phyloP scores from a whole-genome alignment of 441 rosid species.

The Populus hybrid region DNA sequence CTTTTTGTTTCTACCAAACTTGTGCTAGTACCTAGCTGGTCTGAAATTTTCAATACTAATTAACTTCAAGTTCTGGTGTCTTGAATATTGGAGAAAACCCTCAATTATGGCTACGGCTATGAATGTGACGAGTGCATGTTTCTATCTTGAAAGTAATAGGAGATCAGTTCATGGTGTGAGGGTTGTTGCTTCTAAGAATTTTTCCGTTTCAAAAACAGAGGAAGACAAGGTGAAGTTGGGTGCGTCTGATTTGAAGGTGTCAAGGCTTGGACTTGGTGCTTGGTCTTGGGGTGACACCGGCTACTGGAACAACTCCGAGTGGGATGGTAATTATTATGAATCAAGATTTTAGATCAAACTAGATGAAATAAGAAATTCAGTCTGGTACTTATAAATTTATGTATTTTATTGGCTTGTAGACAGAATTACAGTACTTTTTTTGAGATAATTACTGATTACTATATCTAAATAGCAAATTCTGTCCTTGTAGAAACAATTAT shows the following conservation, averaged over 20 bases:
- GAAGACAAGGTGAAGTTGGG: conserved; percentile 69
- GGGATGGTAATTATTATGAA: conserved; percentile 60
- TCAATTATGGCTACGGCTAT: conserved; percentile 39
- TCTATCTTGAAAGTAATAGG: conserved; percentile 23
- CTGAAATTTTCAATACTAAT: background rate
- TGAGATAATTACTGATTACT: background rate
- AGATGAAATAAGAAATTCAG: background rate
- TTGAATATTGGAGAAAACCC: background rate
- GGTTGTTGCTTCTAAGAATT: conserved; percentile 54
- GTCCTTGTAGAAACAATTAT: background rate
- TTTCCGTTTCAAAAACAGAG: conserved; percentile 31
- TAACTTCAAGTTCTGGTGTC: background rate
- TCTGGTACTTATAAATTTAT: no score
- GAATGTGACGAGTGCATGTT: conserved; percentile 41
- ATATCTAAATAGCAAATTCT: background rate
- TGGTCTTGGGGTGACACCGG: conserved; percentile 99
- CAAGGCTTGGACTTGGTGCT: conserved; percentile 87
- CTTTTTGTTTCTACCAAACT: background rate
- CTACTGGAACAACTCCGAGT: conserved; percentile 85
- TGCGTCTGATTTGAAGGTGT: conserved; percentile 75
- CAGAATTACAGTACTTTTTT: background rate
- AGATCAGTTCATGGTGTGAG: conserved; percentile 30
- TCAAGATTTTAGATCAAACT: background rate
- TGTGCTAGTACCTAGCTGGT: background rate
- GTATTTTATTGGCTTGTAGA: background rate